Evolutionary conservation across 2,329 filamentous ascomycete genomes (phyloP).

Genomic region (Lecanicillium sp.): DNA sequence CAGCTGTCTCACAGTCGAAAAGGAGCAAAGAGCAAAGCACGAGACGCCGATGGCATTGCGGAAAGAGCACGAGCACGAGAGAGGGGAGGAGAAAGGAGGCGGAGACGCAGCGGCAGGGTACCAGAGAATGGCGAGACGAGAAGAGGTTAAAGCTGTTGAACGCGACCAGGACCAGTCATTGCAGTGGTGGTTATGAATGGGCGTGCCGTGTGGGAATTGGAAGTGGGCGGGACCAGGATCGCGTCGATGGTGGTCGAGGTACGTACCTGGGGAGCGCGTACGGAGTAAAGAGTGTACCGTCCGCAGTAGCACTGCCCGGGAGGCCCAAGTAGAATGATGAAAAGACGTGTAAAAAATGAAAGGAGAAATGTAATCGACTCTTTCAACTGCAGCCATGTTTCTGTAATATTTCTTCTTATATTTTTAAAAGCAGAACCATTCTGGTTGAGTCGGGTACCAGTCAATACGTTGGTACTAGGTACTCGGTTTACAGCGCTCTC

Average conservation of each 20-base stretch:
- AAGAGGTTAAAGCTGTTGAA: constrained; percentile 5
- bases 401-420: too few relatives aligned
- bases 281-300: too few relatives aligned
- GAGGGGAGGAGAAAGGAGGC: neutral
- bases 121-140: neutral
- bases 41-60: neutral
- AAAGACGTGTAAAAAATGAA: too few relatives aligned
- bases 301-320: too few relatives aligned
- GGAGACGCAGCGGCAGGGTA: neutral
- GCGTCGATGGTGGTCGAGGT: too few relatives aligned
- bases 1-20: neutral
- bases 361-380: too few relatives aligned
- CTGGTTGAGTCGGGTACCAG: too few relatives aligned
- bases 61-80: neutral
- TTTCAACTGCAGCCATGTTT: too few relatives aligned
- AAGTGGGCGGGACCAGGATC: neutral
- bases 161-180: neutral
- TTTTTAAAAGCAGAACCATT: too few relatives aligned
- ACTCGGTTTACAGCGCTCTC: neutral
- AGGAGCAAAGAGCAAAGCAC: constrained; percentile 9
- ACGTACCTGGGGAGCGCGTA: too few relatives aligned
- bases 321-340: too few relatives aligned
- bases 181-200: neutral
- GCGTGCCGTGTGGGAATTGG: constrained; percentile 2
- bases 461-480: neutral